Conservation (phyloP, 768 basidiomycete species). For the Suillus subaureus region DNA sequence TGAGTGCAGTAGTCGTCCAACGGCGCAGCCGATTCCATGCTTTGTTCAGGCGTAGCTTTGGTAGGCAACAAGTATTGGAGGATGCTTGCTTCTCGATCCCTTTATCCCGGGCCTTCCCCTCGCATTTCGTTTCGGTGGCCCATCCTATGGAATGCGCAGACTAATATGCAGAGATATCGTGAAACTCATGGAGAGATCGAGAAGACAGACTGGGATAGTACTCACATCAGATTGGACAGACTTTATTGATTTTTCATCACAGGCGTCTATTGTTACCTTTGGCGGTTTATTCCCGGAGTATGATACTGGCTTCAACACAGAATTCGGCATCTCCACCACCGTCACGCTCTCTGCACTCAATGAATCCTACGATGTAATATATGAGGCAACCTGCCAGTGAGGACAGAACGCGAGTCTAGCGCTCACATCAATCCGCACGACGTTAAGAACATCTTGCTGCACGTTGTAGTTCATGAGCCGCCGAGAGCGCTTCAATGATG, state of each 20-base stretch:
- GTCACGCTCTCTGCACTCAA: constrained; percentile 6
- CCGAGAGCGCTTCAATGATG: background rate
- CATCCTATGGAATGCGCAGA: background rate
- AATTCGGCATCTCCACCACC: background rate
- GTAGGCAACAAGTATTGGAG: background rate
- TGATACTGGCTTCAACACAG: background rate
- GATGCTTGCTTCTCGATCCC: background rate
- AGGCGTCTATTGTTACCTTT: background rate
- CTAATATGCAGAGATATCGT: background rate
- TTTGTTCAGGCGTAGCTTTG: background rate
- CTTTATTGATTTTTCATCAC: background rate
- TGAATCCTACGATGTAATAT: background rate
- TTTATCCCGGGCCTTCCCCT: background rate
- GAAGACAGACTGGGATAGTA: background rate
- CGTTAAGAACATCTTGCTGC: constrained; percentile 2
- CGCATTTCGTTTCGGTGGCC: no score
- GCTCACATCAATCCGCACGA: background rate
- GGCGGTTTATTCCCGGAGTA: background rate
- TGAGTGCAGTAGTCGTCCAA: constrained; percentile 3
- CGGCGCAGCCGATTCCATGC: constrained; percentile 2
- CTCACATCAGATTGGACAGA: constrained; percentile 1
- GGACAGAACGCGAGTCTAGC: background rate
- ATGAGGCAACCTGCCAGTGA: background rate
- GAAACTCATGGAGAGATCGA: background rate
- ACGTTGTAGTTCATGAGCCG: background rate